Evolutionary conservation across 2,329 filamentous ascomycete genomes (phyloP).

Genomic region (Aspergillus pseudotamarii): DNA sequence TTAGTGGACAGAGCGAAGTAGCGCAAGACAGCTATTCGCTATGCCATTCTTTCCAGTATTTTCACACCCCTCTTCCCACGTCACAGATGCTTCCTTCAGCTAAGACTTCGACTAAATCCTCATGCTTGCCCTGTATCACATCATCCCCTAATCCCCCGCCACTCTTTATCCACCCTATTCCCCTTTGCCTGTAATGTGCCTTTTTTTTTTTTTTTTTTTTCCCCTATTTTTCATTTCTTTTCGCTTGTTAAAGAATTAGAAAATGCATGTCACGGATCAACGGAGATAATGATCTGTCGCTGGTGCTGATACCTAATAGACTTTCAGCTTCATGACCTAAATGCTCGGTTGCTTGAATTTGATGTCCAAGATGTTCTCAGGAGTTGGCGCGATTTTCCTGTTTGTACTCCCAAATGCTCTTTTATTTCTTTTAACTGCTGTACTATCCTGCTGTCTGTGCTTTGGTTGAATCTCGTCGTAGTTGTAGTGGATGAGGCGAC

Average conservation of each 20-base stretch:
- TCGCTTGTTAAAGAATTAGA: conserved; percentile 27
- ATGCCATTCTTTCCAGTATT: background rate
- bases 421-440: background rate
- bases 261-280: conserved; percentile 29
- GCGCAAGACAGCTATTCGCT: background rate
- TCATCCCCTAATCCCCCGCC: background rate
- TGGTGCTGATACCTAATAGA: conserved; percentile 36
- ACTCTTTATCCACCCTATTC: background rate
- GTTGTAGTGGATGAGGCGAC: background rate
- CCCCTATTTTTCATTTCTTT: conserved; percentile 5
- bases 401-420: background rate
- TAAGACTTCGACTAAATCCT: background rate
- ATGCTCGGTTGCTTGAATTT: conserved; percentile 17
- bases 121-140: background rate
- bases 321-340: conserved; percentile 27
- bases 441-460: background rate
- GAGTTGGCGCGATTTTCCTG: background rate
- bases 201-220: background rate
- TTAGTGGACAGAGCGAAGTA: background rate
- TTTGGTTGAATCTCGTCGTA: background rate
- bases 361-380: conserved; percentile 5
- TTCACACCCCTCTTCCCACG: too few relatives aligned
- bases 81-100: background rate
- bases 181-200: background rate
- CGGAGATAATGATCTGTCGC: conserved; percentile 30